Conservation (phyloP, 345 rosid genomes). For the Populus tremula region DNA sequence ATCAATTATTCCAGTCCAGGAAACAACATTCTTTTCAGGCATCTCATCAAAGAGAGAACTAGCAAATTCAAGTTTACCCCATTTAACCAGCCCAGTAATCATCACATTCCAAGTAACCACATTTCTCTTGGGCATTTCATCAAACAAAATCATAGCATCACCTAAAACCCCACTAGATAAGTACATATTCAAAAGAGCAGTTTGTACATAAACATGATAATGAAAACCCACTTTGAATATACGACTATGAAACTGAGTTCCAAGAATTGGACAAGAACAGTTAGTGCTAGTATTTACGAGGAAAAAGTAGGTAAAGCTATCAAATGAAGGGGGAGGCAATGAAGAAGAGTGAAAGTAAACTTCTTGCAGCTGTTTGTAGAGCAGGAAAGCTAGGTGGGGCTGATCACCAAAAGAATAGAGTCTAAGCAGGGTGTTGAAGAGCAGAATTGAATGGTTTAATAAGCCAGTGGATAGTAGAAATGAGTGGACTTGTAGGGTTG, state of each 20-base stretch:
- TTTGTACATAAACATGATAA: slow-evolving; percentile 62
- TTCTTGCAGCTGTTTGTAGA: slow-evolving; percentile 47
- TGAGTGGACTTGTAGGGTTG: slow-evolving; percentile 50
- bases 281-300: slow-evolving; percentile 47
- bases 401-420: slow-evolving; percentile 43
- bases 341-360: slow-evolving; percentile 23
- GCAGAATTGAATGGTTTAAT: slow-evolving; percentile 26
- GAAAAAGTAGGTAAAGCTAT: slow-evolving; percentile 61
- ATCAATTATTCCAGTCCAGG: slow-evolving; percentile 83
- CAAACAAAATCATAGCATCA: slow-evolving; percentile 49
- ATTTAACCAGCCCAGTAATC: slow-evolving; percentile 63
- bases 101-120: slow-evolving; percentile 75
- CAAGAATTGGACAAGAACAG: slow-evolving; percentile 16
- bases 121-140: slow-evolving; percentile 64
- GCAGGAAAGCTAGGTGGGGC: slow-evolving; percentile 44
- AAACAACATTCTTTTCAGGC: slow-evolving; percentile 60
- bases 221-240: slow-evolving; percentile 60
- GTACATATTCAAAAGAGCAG: slow-evolving; percentile 56
- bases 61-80: slow-evolving; percentile 60
- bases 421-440: slow-evolving; percentile 56
- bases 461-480: slow-evolving; percentile 36
- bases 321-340: slow-evolving; percentile 35
- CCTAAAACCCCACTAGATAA: slow-evolving; percentile 21
- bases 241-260: slow-evolving; percentile 58
- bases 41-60: slow-evolving; percentile 55